A percentile compares a stretch with the other conserved stretches of the same genome.
These are phyloP conservation scores for Ogataea parapolymorpha DNA, from an alignment of 805 yeast genomes.

Conservation along the genomic window DNA sequence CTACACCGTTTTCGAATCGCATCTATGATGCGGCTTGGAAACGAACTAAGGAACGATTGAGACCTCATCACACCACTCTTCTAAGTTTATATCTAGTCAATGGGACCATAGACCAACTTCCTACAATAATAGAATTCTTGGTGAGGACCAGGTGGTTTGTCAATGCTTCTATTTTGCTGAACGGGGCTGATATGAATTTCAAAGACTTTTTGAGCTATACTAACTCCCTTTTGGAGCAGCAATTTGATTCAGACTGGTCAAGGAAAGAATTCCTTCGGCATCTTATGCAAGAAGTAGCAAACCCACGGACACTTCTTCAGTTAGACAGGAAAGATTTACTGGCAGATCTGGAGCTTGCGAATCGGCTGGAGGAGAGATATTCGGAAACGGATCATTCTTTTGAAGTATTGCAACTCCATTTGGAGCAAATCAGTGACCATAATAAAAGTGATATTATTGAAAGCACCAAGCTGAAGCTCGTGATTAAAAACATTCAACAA, in stretches of 20 bases:
- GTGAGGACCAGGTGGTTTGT: conserved; percentile 11
- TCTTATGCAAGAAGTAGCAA: conserved; percentile 1
- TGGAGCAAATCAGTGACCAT: conserved; percentile 1
- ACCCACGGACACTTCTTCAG: conserved; percentile 9
- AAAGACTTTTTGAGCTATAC: conserved; percentile 7
- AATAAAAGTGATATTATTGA: not conserved
- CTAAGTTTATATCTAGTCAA: not conserved
- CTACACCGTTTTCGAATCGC: too few species aligned
- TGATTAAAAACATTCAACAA: not conserved
- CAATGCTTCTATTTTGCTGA: conserved; percentile 12
- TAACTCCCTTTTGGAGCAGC: conserved; percentile 3
- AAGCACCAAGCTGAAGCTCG: conserved; percentile 4
- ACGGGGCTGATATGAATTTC: conserved; percentile 3
- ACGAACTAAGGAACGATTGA: not conserved
- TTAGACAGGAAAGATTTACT: conserved; percentile 2
- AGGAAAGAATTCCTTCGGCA: conserved; percentile 11
- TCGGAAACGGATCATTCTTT: not conserved
- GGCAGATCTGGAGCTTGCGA: conserved; percentile 7
- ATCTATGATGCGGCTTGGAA: not conserved
- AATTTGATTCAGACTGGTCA: conserved; percentile 13
- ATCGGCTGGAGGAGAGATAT: conserved; percentile 7
- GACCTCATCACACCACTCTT: not conserved
- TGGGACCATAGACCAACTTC: too few species aligned
- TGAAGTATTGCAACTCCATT: not conserved
- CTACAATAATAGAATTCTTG: conserved; percentile 4